Evolutionary conservation across 352 stramenopile species (phyloP), one percentile per base, ranked within the genome.

Genomic region (Phytopythium montanum): DNA sequence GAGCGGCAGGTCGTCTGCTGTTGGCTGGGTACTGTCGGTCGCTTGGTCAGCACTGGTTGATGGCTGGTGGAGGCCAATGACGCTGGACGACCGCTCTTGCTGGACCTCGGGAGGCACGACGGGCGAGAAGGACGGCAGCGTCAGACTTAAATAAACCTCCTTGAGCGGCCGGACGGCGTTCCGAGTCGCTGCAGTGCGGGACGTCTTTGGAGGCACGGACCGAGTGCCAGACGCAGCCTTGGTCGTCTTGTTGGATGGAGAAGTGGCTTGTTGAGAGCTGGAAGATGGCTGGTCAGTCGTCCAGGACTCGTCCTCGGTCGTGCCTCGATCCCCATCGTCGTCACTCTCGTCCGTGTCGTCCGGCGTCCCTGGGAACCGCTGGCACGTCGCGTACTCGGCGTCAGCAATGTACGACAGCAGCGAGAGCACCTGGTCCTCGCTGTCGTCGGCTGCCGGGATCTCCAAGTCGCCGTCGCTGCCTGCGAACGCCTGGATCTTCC

Each of bases 361-460:
- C 14, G 68, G 62, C 8, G 64, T 72, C 29, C 65, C 63, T n/a
- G 76, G 73, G 16, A 70, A 73, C n/a, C 72, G 77, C 60, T 90
- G 79, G 34, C 82, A 92, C 28, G 81, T 83, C 23, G 77, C 77
- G 28, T 90, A 93, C 54, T 95, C 86, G 1, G 84, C 86, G 39
- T 92, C 84, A 0, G 83, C 84, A 38, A 95, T 93, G 62, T 95
- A 95, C 51, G 81, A 90, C 18, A 95, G 65, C 19, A 94, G 58
- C 39, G 86, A 95, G 2, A 94, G 63, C 45, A 94, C 84, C 52
- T 92, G 84, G 51, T 84, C 69, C 52, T 90, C 80, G 55, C 78
- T 72, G 54, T 87, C 77, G 21, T 85, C 75, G 19, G 75, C 75
- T 36, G 70, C 70, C 0, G 81, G 82, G 33, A 93, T 89, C 38